A percentile compares a stretch with the other conserved stretches of the same genome.
Conservation (phyloP, 2,329 filamentous ascomycete genomes). For the Botrytis medusae region DNA sequence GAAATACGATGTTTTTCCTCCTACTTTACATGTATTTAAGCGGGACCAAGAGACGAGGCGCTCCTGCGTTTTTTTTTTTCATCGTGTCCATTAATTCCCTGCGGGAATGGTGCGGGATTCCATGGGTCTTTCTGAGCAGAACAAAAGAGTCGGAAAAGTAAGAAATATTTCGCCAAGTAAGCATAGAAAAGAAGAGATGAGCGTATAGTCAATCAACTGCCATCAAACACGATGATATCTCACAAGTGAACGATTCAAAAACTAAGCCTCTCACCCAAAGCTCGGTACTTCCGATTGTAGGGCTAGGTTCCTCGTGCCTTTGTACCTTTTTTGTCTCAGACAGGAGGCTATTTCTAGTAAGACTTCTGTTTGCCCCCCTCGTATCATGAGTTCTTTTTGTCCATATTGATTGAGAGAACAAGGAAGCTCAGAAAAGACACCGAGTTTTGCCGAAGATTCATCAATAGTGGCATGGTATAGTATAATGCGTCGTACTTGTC, state of each 20-base stretch:
- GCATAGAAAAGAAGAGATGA: background rate
- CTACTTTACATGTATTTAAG: background rate
- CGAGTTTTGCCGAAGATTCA: conserved; percentile 6
- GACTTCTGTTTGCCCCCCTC: background rate
- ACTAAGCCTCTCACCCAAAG: background rate
- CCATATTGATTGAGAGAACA: background rate
- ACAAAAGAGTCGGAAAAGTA: background rate
- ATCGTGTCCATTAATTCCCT: background rate
- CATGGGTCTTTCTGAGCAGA: background rate
- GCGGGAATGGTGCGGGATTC: background rate
- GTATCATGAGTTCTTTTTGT: background rate
- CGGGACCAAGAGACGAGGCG: background rate
- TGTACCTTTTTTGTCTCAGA: conserved; percentile 7
- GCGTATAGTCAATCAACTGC: background rate
- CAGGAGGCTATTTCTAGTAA: background rate
- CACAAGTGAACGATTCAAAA: background rate
- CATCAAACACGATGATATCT: background rate
- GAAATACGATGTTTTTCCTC: background rate
- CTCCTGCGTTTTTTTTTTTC: conserved; percentile 3
- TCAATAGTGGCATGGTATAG: conserved; percentile 10
- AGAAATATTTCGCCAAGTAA: background rate
- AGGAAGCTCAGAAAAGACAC: background rate
- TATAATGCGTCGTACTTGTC: background rate
- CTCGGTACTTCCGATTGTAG: conserved; percentile 12
- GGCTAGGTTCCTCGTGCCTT: background rate